Conservation (phyloP, 257 asterid species). For the Solanum sejunctum region DNA sequence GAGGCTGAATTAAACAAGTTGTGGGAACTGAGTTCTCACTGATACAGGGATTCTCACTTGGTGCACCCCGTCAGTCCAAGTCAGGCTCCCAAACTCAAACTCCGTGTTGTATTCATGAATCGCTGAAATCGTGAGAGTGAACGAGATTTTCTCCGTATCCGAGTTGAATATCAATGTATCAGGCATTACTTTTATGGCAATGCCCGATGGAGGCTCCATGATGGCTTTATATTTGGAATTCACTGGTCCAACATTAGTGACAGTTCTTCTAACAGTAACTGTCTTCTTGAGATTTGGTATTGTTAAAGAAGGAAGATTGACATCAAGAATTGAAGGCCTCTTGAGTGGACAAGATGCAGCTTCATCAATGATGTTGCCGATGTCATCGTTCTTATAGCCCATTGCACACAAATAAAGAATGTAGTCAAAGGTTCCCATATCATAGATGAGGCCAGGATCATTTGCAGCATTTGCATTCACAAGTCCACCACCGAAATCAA, state of each 20-base stretch:
- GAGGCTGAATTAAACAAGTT: not conserved
- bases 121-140: conserved; percentile 19
- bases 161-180: conserved; percentile 21
- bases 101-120: conserved; percentile 13
- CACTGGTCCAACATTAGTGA: conserved; percentile 31
- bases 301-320: conserved; percentile 35
- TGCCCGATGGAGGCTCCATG: conserved; percentile 30
- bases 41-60: conserved; percentile 18
- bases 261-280: conserved; percentile 15
- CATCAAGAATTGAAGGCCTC: conserved; percentile 15
- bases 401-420: conserved; percentile 18
- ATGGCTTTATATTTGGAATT: conserved; percentile 19
- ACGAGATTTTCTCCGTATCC: conserved; percentile 15
- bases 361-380: conserved; percentile 13
- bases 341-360: conserved; percentile 10
- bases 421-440: conserved; percentile 17
- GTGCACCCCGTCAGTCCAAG: conserved; percentile 30
- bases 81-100: conserved; percentile 33
- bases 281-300: conserved; percentile 21
- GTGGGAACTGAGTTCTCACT: conserved; percentile 8
- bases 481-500: conserved; percentile 25
- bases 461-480: not conserved
- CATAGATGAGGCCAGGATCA: conserved; percentile 22
- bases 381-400: conserved; percentile 7
- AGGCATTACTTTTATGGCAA: conserved; percentile 19